Evolutionary conservation across 108 stramenopile species (phyloP), one percentile per base, ranked within the genome.

Genomic region (Craspedostauros australis): DNA sequence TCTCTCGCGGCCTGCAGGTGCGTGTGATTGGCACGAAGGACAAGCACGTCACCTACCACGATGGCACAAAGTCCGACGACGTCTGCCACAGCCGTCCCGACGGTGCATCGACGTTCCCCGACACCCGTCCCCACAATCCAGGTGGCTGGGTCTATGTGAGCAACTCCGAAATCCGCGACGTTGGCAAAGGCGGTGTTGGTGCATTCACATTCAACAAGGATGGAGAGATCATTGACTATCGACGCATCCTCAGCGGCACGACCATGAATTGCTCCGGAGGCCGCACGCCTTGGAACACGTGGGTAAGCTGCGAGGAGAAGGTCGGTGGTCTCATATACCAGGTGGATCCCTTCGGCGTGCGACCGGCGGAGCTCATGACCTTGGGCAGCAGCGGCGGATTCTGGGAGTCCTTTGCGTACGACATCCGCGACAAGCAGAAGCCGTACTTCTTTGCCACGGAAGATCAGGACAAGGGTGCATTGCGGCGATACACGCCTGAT

Each of bases 401-500:
- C 23, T 80, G 64, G 66, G 75, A 80, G 30, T 37, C 71, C 22
- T 68, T 80, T 56, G 64, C 79, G 8, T 80, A 67, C 27, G 79
- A 80, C 37, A 45, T 52, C 34, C 57, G 72, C 18, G 45, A 80
- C 30, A 53, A 19, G 22, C 19, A 50, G 6, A 44, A 52, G 16
- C 75, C 79, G 4, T 30, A 38, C 9, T 80, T 73, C 50, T 80
- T 70, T 57, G 39, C 36, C 27, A 76, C 79, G 1, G 72, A 80
- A 49, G 79, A 80, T 41, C 38, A 73, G 19, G 44, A 61, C 6
- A 41, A 57, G 28, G 79, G 79, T 9, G 32, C 64, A 6, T 28
- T 75, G 0, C 58, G 58, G 22, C 63, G 75, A 12, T 80, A 65
- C 56, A 62, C 51, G 11, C 78, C 78, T 4, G 19, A 38, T 9